These are phyloP conservation scores for Wallacemonas collosoma DNA, from an alignment of 208 protist species.

Conservation along the genomic window DNA sequence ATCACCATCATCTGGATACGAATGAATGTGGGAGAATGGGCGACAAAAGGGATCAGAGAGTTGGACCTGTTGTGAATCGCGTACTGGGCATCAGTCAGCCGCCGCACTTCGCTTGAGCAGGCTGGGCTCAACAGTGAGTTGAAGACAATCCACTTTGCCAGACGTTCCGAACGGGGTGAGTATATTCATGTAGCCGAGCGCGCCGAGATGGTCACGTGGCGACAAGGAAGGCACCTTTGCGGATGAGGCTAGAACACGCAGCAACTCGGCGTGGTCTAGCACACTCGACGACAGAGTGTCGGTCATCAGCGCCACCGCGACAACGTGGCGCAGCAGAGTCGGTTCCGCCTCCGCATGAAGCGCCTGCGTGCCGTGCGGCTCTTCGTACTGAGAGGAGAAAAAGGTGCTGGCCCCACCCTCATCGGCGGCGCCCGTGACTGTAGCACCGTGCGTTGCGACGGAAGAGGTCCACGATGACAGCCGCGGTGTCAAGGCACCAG, in stretches of 20 bases:
- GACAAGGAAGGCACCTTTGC: not conserved
- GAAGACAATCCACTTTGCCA: not conserved
- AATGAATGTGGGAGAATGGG: not conserved
- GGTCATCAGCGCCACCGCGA: conserved; percentile 13
- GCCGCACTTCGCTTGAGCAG: not conserved
- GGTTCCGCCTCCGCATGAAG: too few species aligned
- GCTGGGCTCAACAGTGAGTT: conserved; percentile 9
- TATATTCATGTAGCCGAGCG: conserved; percentile 2
- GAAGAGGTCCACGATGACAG: not conserved
- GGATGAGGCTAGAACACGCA: not conserved
- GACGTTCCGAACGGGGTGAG: not conserved
- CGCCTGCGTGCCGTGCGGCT: too few species aligned
- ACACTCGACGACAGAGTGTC: conserved; percentile 12
- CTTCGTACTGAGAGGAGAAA: conserved; percentile 11
- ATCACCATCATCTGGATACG: too few species aligned
- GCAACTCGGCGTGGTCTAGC: not conserved
- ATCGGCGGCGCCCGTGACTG: not conserved
- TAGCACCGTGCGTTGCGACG: not conserved
- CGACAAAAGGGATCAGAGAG: not conserved
- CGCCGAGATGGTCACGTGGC: not conserved
- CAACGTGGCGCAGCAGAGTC: too few species aligned
- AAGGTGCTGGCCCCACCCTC: conserved; percentile 8
- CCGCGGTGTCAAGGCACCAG: conserved; percentile 3
- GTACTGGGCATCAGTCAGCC: too few species aligned
- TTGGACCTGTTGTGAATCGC: too few species aligned